Evolutionary conservation across 306 rosid species (phyloP), one percentile per base, ranked within the genome.

Genomic region (Quercus aquifolioides): DNA sequence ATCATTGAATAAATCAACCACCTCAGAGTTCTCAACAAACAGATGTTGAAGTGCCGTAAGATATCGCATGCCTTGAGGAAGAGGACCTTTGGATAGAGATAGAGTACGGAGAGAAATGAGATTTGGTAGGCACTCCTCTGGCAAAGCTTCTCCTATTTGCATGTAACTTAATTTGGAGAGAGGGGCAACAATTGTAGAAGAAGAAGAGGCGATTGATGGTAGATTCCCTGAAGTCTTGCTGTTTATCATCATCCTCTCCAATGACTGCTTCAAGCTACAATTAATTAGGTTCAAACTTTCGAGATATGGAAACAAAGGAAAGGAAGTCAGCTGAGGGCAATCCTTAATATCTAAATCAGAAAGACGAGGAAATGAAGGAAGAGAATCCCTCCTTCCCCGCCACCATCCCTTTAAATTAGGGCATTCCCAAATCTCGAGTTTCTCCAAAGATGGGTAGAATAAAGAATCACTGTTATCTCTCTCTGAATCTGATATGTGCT

Each of bases 21-120:
- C 23, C n/a, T 59, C 52, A 14, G 2, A 79, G 0, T 0, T 0
- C 0, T 0, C 0, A 63, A 72, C 35, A 1, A 0, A 0, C 19
- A 79, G 57, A 0, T 1, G 0, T 3, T 2, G 30, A 56, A 79
- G 28, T 20, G 41, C 18, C 4, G 41, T 62, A 38, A 79, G 73
- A 72, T 79, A 51, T 14, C 49, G 77, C 13, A 71, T 14, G n/a
- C 70, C 70, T 5, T 14, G 70, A 19, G 70, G 31, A 35, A 64
- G 21, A 64, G 43, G 52, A 28, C 12, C 4, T 6, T 64, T 14
- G 1, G 0, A 0, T 64, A 28, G 19, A 5, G 0, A 2, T 28
- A 14, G 5, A 1, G 4, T 0, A 0, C 7, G 21, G 21, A 65
- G 25, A 4, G 49, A 31, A 17, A 33, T 33, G 49, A 65, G 49